Percentiles rank a stretch among this genome's conserved stretches.
These are phyloP conservation scores for Colletotrichum melonis DNA, from an alignment of 2,329 filamentous ascomycete species.

Conservation along the genomic window DNA sequence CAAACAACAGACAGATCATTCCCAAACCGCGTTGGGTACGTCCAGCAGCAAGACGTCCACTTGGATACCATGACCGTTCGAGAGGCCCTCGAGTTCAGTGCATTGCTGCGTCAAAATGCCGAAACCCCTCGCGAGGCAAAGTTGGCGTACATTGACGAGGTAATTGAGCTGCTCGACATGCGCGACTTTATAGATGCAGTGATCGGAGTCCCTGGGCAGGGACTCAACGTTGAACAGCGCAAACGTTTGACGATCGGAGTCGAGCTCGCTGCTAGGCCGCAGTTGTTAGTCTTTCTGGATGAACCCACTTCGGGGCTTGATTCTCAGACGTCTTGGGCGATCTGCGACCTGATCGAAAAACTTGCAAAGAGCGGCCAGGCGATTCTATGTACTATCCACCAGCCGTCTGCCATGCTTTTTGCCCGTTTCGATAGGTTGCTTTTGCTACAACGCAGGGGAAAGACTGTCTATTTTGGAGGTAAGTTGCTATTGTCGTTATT, in stretches of 20 bases:
- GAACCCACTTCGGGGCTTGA: conserved; percentile 83
- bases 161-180: conserved; percentile 49
- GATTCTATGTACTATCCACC: conserved; percentile 59
- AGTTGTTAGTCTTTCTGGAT: conserved; percentile 79
- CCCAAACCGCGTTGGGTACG: conserved; percentile 78
- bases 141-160: conserved; percentile 44
- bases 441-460: conserved; percentile 66
- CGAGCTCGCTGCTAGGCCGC: conserved; percentile 79
- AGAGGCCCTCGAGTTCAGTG: conserved; percentile 75
- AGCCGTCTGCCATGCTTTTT: conserved; percentile 57
- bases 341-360: conserved; percentile 77
- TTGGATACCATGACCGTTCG: conserved; percentile 76
- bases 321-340: conserved; percentile 80
- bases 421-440: conserved; percentile 65
- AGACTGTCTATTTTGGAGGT: conserved; percentile 70
- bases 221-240: conserved; percentile 55
- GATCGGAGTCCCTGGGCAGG: conserved; percentile 74
- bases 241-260: conserved; percentile 79
- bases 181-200: conserved; percentile 77
- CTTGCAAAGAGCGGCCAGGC: conserved; percentile 60
- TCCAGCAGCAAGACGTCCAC: conserved; percentile 79
- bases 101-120: conserved; percentile 73
- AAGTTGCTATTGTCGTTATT: conserved; percentile 39
- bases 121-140: conserved; percentile 54
- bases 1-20: conserved; percentile 72